phyloP scores from a whole-genome alignment of 352 stramenopile genomes.

The Phytophthora pistaciae region DNA sequence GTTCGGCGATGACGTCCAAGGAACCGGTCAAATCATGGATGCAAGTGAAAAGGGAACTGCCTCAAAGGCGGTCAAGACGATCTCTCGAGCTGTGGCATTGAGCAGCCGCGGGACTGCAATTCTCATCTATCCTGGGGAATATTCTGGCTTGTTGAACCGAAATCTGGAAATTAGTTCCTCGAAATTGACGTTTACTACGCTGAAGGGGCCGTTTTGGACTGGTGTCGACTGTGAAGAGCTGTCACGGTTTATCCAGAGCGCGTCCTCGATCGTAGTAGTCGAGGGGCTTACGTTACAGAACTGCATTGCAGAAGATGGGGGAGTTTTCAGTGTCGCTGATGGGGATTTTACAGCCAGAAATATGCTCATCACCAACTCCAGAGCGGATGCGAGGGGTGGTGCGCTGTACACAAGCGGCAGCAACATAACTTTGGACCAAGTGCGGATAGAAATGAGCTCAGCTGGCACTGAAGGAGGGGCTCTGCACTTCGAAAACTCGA shows the following conservation, averaged over 20 bases:
- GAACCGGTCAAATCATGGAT: constrained; percentile 67
- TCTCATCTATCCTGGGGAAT: constrained; percentile 67
- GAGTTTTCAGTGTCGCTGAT: constrained; percentile 28
- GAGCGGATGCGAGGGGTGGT: constrained; percentile 36
- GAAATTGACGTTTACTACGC: constrained; percentile 42
- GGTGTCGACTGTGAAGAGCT: constrained; percentile 45
- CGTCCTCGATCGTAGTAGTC: constrained; percentile 29
- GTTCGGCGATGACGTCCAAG: constrained; percentile 58
- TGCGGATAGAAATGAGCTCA: constrained; percentile 15
- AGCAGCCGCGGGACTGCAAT: constrained; percentile 45
- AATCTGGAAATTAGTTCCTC: constrained; percentile 25
- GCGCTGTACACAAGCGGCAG: constrained; percentile 30
- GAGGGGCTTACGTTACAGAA: constrained; percentile 55
- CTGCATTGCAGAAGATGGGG: constrained; percentile 31
- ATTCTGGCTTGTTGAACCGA: constrained; percentile 49
- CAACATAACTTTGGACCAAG: constrained; percentile 22
- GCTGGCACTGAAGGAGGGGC: constrained; percentile 34
- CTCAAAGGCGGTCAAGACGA: constrained; percentile 60
- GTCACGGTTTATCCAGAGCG: constrained; percentile 20
- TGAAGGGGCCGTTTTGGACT: constrained; percentile 66
- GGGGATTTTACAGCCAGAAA: constrained; percentile 32
- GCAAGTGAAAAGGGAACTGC: constrained; percentile 56
- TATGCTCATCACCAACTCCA: constrained; percentile 28
- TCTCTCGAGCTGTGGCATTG: constrained; percentile 50
- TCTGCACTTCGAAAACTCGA: constrained; percentile 35